Percentiles rank a stretch among this genome's conserved stretches.
phyloP scores from a whole-genome alignment of 148 eudicot species.

The Silene conica region DNA sequence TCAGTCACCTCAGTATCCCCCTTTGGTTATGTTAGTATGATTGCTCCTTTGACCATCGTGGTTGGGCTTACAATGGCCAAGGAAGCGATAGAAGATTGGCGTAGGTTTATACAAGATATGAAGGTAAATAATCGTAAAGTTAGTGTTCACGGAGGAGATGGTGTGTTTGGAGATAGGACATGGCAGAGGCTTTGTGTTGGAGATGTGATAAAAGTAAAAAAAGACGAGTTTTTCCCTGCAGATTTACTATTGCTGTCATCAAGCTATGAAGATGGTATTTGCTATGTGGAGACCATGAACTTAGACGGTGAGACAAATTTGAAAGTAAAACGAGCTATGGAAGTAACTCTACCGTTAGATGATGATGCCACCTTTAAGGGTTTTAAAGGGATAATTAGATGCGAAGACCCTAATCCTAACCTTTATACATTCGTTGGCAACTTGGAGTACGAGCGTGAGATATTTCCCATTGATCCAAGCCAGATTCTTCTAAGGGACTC shows the following conservation, averaged over 20 bases:
- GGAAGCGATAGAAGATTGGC: constrained; percentile 93
- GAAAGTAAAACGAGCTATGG: constrained; percentile 78
- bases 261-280: constrained; percentile 91
- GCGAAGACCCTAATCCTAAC: constrained; percentile 88
- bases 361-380: constrained; percentile 61
- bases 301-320: constrained; percentile 96
- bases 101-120: constrained; percentile 78
- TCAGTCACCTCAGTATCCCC: constrained; percentile 78
- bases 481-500: constrained; percentile 92
- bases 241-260: constrained; percentile 84
- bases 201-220: constrained; percentile 80
- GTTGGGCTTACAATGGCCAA: constrained; percentile 94
- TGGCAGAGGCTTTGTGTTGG: constrained; percentile 86
- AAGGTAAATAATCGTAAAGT: constrained; percentile 73
- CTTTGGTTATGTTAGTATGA: constrained; percentile 79
- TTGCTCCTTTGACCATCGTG: constrained; percentile 82
- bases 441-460: constrained; percentile 68
- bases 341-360: constrained; percentile 61
- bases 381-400: constrained; percentile 52
- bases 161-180: constrained; percentile 49
- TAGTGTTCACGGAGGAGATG: constrained; percentile 56
- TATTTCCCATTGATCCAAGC: constrained; percentile 78
- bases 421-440: constrained; percentile 94
- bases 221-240: constrained; percentile 86
- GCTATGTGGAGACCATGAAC: constrained; percentile 97